These are phyloP conservation scores for Hypoxylon rubiginosum DNA, from an alignment of 2,329 filamentous ascomycete genomes.

Conservation along the genomic window DNA sequence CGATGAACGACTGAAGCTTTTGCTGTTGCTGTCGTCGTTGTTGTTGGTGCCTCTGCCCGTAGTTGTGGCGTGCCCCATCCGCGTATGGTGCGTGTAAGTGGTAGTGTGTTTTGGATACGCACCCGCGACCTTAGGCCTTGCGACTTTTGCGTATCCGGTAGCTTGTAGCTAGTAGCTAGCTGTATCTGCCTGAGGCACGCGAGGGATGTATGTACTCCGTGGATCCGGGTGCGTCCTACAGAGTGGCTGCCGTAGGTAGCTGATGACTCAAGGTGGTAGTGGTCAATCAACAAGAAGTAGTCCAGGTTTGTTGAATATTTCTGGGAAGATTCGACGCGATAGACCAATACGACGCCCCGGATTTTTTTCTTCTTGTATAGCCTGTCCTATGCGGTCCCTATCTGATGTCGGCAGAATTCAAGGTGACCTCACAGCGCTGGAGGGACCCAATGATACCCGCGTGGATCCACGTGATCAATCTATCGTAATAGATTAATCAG, in stretches of 20 bases:
- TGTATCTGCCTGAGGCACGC: background rate
- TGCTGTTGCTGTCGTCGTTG: background rate
- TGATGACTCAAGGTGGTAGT: conserved; percentile 39
- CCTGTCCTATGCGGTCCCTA: conserved; percentile 21
- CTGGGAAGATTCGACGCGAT: conserved; percentile 27
- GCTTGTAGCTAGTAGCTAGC: no score
- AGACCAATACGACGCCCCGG: conserved; percentile 32
- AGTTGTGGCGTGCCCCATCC: conserved; percentile 20
- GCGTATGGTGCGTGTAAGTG: conserved; percentile 8
- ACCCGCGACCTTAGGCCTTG: conserved; percentile 2
- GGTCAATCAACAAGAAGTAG: conserved; percentile 26
- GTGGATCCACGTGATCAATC: conserved; percentile 38
- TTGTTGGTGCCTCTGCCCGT: background rate
- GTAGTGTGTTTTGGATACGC: conserved; percentile 12
- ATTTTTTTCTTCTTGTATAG: conserved; percentile 35
- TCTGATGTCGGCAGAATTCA: conserved; percentile 37
- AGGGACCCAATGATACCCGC: conserved; percentile 37
- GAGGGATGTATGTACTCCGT: conserved; percentile 12
- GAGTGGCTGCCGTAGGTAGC: conserved; percentile 24
- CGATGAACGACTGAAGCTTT: conserved; percentile 14
- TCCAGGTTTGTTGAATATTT: conserved; percentile 28
- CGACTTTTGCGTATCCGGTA: conserved; percentile 6
- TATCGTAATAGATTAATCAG: conserved; percentile 43
- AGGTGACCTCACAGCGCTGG: conserved; percentile 37
- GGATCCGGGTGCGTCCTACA: conserved; percentile 27